These are phyloP conservation scores for Suillus hirtellus DNA, from an alignment of 768 basidiomycete species.

Conservation along the genomic window DNA sequence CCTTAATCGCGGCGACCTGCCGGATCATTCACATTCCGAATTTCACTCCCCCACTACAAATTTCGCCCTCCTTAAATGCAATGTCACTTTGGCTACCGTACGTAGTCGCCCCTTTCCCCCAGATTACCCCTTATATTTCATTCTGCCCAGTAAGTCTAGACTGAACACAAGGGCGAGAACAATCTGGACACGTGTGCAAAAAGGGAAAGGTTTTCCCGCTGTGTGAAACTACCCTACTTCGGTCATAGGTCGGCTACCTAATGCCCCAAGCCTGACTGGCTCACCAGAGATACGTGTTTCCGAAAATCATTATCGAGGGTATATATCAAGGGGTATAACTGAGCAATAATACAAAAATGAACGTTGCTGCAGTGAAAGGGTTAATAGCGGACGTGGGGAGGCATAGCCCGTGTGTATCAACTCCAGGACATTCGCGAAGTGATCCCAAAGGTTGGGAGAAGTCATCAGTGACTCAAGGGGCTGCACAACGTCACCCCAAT, in stretches of 20 bases:
- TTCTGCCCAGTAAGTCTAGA: background rate
- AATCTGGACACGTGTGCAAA: too few relatives aligned
- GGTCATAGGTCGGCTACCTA: too few relatives aligned
- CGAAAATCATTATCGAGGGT: background rate
- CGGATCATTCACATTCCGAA: too few relatives aligned
- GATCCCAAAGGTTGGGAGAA: background rate
- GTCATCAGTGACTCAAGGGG: background rate
- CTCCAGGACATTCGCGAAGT: background rate
- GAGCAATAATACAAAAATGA: background rate
- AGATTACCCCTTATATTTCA: too few relatives aligned
- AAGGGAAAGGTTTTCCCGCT: background rate
- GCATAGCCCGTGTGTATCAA: background rate
- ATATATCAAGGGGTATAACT: constrained; percentile 2
- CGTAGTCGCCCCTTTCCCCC: too few relatives aligned
- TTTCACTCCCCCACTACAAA: too few relatives aligned
- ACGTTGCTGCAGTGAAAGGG: background rate
- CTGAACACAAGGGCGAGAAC: background rate
- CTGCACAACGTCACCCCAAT: background rate
- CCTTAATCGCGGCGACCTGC: too few relatives aligned
- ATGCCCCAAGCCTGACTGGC: too few relatives aligned
- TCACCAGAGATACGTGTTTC: background rate
- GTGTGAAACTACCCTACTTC: background rate
- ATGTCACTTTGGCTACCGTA: too few relatives aligned
- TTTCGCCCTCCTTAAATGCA: too few relatives aligned
- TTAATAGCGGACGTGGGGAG: background rate